Percentiles rank a stretch among this genome's conserved stretches.
Conservation (phyloP, 148 eudicot species). For the Rhododendron henanense region DNA sequence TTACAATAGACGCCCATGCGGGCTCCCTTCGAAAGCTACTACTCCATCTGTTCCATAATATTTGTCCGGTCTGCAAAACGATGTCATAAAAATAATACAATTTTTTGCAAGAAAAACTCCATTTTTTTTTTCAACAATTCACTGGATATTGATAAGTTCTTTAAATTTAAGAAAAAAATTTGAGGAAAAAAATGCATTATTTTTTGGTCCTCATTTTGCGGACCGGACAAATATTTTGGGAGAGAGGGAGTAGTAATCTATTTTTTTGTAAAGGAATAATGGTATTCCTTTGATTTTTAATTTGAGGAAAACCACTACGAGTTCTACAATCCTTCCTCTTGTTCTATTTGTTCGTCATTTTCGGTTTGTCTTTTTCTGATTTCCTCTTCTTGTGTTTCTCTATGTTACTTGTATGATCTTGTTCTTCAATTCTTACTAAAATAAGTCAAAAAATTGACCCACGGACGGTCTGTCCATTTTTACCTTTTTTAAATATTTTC, state of each 20-base stretch:
- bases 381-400: neutral
- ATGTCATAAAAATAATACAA: too few relatives aligned
- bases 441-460: neutral
- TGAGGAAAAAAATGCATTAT: too few relatives aligned
- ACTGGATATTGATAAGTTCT: too few relatives aligned
- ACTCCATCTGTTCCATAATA: too few relatives aligned
- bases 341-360: neutral
- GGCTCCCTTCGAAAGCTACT: neutral
- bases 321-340: neutral
- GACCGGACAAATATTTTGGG: too few relatives aligned
- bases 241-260: neutral
- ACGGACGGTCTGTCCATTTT: neutral
- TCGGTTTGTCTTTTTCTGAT: neutral
- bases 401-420: neutral
- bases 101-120: too few relatives aligned
- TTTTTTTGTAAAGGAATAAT: neutral
- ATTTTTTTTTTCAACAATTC: too few relatives aligned
- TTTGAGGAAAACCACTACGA: neutral
- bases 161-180: too few relatives aligned
- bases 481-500: neutral
- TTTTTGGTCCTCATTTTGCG: too few relatives aligned
- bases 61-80: too few relatives aligned
- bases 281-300: neutral
- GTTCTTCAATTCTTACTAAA: neutral
- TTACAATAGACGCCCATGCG: neutral